Percentiles rank a stretch among this genome's conserved stretches.
Evolutionary conservation across 805 yeast species (phyloP).

Genomic region (Metschnikowia vanudenii): DNA sequence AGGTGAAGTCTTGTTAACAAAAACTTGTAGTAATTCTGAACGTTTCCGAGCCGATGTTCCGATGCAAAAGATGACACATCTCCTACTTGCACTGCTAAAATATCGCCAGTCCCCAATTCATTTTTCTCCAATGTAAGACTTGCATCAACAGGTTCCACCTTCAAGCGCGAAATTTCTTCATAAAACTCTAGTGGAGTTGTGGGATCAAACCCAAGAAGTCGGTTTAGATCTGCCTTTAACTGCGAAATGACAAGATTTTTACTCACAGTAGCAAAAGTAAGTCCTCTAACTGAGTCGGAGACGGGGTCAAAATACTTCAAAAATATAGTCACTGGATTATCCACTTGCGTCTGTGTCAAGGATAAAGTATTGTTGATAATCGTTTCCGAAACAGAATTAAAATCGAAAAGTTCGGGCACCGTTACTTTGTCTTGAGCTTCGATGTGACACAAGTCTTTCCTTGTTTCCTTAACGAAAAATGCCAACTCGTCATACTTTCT

Average conservation of each 20-base stretch:
- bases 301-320: constrained; percentile 66
- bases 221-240: constrained; percentile 41
- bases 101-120: constrained; percentile 70
- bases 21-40: constrained; percentile 51
- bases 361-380: constrained; percentile 7
- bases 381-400: constrained; percentile 21
- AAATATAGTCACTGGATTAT: constrained; percentile 37
- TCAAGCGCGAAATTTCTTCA: constrained; percentile 62
- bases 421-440: constrained; percentile 1
- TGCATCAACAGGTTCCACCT: constrained; percentile 45
- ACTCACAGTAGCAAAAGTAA: constrained; percentile 56
- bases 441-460: constrained; percentile 36
- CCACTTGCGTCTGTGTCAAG: constrained; percentile 16
- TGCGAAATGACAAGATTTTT: constrained; percentile 45
- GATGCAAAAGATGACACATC: constrained; percentile 22
- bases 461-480: constrained; percentile 64
- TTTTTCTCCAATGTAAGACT: constrained; percentile 48
- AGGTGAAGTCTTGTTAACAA: constrained; percentile 62
- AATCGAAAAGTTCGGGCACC: constrained; percentile 27
- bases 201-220: constrained; percentile 39
- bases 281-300: constrained; percentile 57
- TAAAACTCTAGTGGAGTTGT: constrained; percentile 37
- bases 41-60: constrained; percentile 23
- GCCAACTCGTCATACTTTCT: constrained; percentile 50
- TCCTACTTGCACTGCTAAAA: constrained; percentile 41